These are phyloP conservation scores for Acorus calamus DNA, from an alignment of 106 monocot species.

Conservation along the genomic window DNA sequence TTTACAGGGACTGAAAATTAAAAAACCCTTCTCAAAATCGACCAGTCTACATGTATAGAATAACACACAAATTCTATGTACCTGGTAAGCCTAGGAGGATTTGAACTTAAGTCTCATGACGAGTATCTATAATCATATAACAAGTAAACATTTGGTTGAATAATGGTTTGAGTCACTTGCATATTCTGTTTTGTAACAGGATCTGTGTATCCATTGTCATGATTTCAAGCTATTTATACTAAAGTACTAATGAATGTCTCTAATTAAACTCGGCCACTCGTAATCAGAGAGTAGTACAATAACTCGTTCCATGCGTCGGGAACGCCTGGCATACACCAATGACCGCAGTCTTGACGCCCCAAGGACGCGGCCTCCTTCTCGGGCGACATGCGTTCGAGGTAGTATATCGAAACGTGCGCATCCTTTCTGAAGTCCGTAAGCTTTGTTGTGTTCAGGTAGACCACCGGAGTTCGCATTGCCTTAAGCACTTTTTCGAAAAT, in stretches of 20 bases:
- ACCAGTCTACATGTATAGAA: too few relatives aligned
- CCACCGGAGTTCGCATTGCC: conserved; percentile 55
- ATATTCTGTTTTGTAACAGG: too few relatives aligned
- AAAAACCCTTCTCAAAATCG: too few relatives aligned
- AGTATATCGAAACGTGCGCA: conserved; percentile 73
- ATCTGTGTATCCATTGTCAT: too few relatives aligned
- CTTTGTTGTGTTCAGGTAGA: conserved; percentile 75
- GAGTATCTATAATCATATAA: too few relatives aligned
- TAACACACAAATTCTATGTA: too few relatives aligned
- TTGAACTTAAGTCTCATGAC: too few relatives aligned
- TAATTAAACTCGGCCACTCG: conserved; percentile 25
- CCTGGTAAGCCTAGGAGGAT: too few relatives aligned
- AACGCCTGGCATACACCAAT: conserved; percentile 95
- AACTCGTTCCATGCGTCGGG: conserved; percentile 89
- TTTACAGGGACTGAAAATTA: too few relatives aligned
- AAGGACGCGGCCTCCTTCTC: conserved; percentile 42
- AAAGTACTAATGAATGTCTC: conserved; percentile 1
- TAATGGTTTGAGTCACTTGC: too few relatives aligned
- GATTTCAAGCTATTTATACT: neutral
- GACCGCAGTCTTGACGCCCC: conserved; percentile 82
- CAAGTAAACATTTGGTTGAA: too few relatives aligned
- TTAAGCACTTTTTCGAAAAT: conserved; percentile 38
- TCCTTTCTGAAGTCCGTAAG: conserved; percentile 87
- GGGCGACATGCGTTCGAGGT: conserved; percentile 27
- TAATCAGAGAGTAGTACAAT: conserved; percentile 57